phyloP scores from a whole-genome alignment of 208 protist species.

The Plasmodiophora brassicae region DNA sequence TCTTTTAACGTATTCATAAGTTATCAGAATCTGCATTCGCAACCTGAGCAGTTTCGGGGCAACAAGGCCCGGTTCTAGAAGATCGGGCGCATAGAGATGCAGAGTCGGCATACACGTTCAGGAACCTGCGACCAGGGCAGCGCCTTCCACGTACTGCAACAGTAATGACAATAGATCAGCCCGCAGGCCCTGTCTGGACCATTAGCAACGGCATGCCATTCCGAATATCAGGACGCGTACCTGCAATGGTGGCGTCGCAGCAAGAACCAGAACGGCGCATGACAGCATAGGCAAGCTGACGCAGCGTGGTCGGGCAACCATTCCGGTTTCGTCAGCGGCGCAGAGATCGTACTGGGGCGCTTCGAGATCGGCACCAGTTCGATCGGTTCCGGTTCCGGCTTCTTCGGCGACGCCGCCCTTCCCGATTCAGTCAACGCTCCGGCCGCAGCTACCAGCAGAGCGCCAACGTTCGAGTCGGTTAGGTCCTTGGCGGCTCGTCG shows the following conservation, averaged over 20 bases:
- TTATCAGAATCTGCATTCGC: background rate
- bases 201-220: background rate
- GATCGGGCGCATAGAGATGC: background rate
- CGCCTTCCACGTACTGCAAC: background rate
- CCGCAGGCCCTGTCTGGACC: background rate
- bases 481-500: no score
- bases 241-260: constrained; percentile 4
- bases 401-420: background rate
- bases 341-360: background rate
- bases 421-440: background rate
- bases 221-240: background rate
- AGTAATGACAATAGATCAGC: background rate
- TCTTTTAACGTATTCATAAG: background rate
- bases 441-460: background rate
- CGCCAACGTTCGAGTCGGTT: no score
- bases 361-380: background rate
- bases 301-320: background rate
- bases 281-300: background rate
- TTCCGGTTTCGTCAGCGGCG: no score
- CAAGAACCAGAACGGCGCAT: background rate
- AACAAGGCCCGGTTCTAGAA: background rate
- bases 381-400: background rate
- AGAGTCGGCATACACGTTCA: background rate
- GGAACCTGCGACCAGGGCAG: background rate
- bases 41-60: background rate